phyloP scores from a whole-genome alignment of 2,329 filamentous ascomycete genomes.

The Nothophaeocryptopus gaeumannii region DNA sequence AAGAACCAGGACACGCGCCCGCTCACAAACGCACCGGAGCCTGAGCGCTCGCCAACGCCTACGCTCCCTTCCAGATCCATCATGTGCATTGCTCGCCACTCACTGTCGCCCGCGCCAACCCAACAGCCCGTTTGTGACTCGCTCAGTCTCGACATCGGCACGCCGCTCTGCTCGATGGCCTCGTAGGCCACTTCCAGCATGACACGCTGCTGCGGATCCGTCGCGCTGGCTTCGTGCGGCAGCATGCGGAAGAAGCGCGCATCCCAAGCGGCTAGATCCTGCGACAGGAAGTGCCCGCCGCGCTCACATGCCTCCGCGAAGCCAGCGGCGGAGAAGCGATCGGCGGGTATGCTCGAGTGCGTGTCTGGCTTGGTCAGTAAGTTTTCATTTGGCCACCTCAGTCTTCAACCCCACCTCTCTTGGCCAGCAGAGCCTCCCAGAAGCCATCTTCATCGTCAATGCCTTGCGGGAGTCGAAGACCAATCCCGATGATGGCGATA shows the following conservation, averaged over 20 bases:
- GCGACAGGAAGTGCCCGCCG: not conserved
- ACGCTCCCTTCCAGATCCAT: not conserved
- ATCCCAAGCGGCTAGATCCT: slow-evolving; percentile 3
- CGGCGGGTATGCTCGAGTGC: not conserved
- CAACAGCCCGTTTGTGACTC: slow-evolving; percentile 1
- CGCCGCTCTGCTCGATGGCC: slow-evolving; percentile 19
- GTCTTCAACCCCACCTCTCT: not conserved
- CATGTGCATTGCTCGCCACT: not conserved
- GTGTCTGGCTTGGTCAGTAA: no score
- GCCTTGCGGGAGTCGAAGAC: not conserved
- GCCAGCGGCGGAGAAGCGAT: not conserved
- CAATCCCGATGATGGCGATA: not conserved
- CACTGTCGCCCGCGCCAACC: not conserved
- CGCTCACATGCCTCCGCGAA: not conserved
- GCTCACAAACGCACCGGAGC: not conserved
- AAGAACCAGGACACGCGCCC: slow-evolving; percentile 19
- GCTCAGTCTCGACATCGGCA: not conserved
- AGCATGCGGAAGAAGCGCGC: slow-evolving; percentile 4
- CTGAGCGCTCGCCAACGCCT: not conserved
- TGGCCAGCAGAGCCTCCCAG: not conserved
- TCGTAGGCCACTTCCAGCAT: slow-evolving; percentile 23
- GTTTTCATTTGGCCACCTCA: no score
- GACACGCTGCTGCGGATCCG: slow-evolving; percentile 28
- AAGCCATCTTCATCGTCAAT: not conserved
- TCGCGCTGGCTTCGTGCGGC: not conserved